Evolutionary conservation across 768 basidiomycete genomes (phyloP).

Genomic region (Termitomyces eurrhizus): DNA sequence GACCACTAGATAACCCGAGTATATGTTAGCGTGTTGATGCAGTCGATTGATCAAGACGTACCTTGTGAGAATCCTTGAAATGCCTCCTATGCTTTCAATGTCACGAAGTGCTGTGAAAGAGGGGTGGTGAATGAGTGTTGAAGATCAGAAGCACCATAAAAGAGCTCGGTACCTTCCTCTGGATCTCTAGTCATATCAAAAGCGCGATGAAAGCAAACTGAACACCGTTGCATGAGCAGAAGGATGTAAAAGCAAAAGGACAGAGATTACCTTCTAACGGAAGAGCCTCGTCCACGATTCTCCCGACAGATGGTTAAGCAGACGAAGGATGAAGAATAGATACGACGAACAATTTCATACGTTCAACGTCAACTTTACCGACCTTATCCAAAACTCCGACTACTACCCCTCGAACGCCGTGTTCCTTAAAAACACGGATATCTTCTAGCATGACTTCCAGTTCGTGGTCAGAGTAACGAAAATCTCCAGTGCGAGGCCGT

Average conservation of each 20-base stretch:
- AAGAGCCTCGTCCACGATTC: constrained; percentile 53
- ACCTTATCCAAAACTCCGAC: constrained; percentile 56
- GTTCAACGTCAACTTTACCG: constrained; percentile 55
- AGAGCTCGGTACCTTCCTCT: constrained; percentile 39
- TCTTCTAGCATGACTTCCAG: constrained; percentile 74
- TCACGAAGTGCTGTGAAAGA: constrained; percentile 37
- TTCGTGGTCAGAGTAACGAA: constrained; percentile 66
- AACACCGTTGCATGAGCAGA: background rate
- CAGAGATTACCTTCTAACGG: constrained; percentile 57
- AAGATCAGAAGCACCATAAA: background rate
- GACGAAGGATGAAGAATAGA: background rate
- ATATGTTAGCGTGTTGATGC: background rate
- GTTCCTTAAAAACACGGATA: constrained; percentile 53
- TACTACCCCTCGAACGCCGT: constrained; percentile 62
- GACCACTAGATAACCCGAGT: constrained; percentile 41
- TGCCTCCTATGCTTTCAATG: constrained; percentile 53
- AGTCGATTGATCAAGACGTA: constrained; percentile 21
- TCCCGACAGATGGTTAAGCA: background rate
- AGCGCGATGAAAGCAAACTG: constrained; percentile 78
- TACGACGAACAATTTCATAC: constrained; percentile 49
- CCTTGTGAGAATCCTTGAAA: constrained; percentile 83
- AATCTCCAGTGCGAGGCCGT: constrained; percentile 76
- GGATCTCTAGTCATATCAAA: constrained; percentile 68
- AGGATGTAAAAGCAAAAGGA: background rate
- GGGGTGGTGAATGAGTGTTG: background rate